These are phyloP conservation scores for Mycena citricolor DNA, from an alignment of 1,284 basidiomycete species.

Conservation along the genomic window DNA sequence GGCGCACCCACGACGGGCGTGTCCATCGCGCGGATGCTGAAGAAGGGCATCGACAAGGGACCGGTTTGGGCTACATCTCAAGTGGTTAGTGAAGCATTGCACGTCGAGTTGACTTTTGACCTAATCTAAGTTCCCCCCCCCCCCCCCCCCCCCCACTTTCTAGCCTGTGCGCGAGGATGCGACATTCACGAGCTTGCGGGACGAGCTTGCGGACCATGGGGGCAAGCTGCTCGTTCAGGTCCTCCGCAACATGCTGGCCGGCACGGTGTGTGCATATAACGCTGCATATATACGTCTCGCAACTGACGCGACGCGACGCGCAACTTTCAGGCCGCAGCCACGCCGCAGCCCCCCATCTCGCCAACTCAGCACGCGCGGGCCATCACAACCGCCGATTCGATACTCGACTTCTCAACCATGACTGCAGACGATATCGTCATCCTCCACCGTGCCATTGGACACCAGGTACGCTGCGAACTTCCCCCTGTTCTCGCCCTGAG, in stretches of 20 bases:
- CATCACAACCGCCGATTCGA: conserved; percentile 55
- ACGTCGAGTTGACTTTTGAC: neutral
- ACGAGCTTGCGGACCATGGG: conserved; percentile 63
- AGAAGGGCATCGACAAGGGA: conserved; percentile 63
- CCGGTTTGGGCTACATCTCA: conserved; percentile 50
- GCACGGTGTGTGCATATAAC: conserved; percentile 45
- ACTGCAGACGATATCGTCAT: conserved; percentile 56
- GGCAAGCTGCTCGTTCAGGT: conserved; percentile 72
- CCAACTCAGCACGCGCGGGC: conserved; percentile 56
- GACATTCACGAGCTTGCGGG: conserved; percentile 58
- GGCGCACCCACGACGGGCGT: conserved; percentile 67
- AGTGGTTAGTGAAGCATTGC: conserved; percentile 38
- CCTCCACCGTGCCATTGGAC: conserved; percentile 68
- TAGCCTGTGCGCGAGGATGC: conserved; percentile 50
- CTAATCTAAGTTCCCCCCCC: conserved; percentile 1
- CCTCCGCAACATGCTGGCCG: conserved; percentile 59
- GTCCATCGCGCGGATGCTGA: conserved; percentile 65
- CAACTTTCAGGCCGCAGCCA: conserved; percentile 41
- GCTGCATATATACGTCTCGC: neutral
- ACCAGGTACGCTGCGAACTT: conserved; percentile 55
- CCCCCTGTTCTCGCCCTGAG: conserved; percentile 10
- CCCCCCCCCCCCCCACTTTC: too few species aligned
- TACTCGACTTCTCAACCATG: conserved; percentile 57
- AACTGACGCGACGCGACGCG: conserved; percentile 11
- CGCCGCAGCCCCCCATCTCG: conserved; percentile 37